phyloP scores from a whole-genome alignment of 2,329 filamentous ascomycete species.

The Plectosphaerella cucumerina region DNA sequence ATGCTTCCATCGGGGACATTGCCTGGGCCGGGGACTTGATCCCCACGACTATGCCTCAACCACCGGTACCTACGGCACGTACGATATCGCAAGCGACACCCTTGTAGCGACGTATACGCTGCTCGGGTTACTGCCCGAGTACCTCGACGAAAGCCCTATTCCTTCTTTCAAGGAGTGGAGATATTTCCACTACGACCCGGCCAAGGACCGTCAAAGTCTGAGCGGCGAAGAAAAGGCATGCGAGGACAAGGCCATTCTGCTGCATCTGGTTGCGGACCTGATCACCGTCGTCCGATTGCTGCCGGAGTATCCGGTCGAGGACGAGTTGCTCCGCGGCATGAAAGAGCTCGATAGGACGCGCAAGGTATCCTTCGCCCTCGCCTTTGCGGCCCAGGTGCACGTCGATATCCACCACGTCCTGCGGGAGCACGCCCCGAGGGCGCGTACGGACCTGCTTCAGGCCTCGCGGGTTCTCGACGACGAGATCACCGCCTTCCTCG shows the following conservation, averaged over 20 bases:
- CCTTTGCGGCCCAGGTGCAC: slow-evolving; percentile 35
- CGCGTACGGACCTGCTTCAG: slow-evolving; percentile 13
- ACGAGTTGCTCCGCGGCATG: slow-evolving; percentile 32
- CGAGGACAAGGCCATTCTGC: slow-evolving; percentile 29
- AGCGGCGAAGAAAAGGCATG: slow-evolving; percentile 22
- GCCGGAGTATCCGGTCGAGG: slow-evolving; percentile 22
- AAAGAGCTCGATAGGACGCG: slow-evolving; percentile 22
- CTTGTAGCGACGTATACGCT: too few relatives aligned
- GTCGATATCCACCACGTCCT: slow-evolving; percentile 35
- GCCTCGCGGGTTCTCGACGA: neutral
- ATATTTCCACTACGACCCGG: neutral
- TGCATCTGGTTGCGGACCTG: slow-evolving; percentile 27
- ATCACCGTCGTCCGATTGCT: slow-evolving; percentile 12
- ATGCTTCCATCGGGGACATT: neutral
- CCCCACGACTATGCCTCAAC: neutral
- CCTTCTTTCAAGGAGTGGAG: neutral
- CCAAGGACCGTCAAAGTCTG: slow-evolving; percentile 9
- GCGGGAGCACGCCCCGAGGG: neutral
- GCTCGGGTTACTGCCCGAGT: too few relatives aligned
- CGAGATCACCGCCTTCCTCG: slow-evolving; percentile 19
- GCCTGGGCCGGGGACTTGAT: neutral
- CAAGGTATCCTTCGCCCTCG: slow-evolving; percentile 27
- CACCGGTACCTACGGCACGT: slow-evolving; percentile 20
- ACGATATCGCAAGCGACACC: slow-evolving; percentile 18
- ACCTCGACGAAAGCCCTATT: too few relatives aligned